phyloP scores from a whole-genome alignment of 2,329 filamentous ascomycete genomes.

The Colletotrichum tofieldiae region DNA sequence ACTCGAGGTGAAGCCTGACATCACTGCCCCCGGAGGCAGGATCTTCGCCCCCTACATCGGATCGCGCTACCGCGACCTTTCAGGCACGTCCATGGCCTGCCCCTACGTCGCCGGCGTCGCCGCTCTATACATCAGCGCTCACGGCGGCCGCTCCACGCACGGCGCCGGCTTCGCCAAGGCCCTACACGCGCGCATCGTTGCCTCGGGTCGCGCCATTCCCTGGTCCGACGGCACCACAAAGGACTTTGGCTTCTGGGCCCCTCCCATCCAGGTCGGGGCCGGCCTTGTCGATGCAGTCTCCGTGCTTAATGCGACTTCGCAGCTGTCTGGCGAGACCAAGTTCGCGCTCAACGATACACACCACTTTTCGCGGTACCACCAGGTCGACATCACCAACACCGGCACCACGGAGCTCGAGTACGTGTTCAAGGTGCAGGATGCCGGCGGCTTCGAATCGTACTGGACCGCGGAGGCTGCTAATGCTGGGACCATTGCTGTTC shows the following conservation, averaged over 20 bases:
- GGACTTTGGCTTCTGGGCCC: constrained; percentile 48
- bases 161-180: constrained; percentile 42
- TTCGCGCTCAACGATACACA: constrained; percentile 60
- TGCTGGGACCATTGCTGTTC: constrained; percentile 1
- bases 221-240: constrained; percentile 36
- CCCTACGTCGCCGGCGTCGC: constrained; percentile 68
- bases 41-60: constrained; percentile 66
- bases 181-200: constrained; percentile 41
- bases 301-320: constrained; percentile 29
- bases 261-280: constrained; percentile 57
- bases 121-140: constrained; percentile 60
- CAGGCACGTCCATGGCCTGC: constrained; percentile 71
- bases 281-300: constrained; percentile 55
- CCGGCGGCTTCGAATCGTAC: constrained; percentile 54
- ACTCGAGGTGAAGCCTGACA: constrained; percentile 65
- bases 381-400: constrained; percentile 54
- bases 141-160: constrained; percentile 58
- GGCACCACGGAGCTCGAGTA: constrained; percentile 54
- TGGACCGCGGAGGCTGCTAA: constrained; percentile 30
- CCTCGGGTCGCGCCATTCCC: constrained; percentile 38
- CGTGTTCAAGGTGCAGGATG: constrained; percentile 48
- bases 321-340: constrained; percentile 56
- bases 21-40: constrained; percentile 64
- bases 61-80: constrained; percentile 61
- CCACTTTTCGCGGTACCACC: constrained; percentile 50